Base-by-base conservation (phyloP, 805 yeast species). In the Suhomyces sp. region DNA sequence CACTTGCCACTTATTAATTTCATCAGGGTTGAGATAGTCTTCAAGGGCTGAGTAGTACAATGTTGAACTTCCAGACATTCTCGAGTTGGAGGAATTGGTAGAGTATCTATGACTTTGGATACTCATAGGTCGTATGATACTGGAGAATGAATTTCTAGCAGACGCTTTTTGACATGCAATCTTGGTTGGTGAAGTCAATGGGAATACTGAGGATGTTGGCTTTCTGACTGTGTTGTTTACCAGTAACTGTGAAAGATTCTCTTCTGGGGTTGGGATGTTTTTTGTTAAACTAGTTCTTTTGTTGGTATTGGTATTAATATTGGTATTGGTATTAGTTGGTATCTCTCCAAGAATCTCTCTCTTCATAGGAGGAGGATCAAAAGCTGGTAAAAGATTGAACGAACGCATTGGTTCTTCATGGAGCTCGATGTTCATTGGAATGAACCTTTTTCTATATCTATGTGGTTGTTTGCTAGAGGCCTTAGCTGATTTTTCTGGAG, bases 381-480 rank as follows among this genome's bases (percentile, higher is more conserved):
- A 31, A n/a, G 39, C 36, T 14, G 39, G 35, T 18, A 33, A 13
- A n/a, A 38, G 21, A 9, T 24, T 20, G 19, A 26, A 13, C 4
- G 25, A 13, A 5, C 18, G 19, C 11, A 20, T 16, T 10, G 35
- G 28, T 11, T 32, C 28, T 11, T 21, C 20, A 11, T 31, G 22
- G 8, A 36, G n/a, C 6, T 22, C 27, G 18, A 42, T 42, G 11
- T 33, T 25, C 22, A 43, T 35, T 8, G 47, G 47, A 6, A 43
- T 19, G 14, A 43, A 43, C 28, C 25, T 29, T 10, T 10, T 23
- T 16, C 42, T 25, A 19, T 22, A 31, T 18, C 23, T 27, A 11
- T 18, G 35, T 11, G 33, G 25, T 2, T 4, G 9, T n/a, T 15
- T 12, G 19, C 3, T 26, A 5, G 24, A 26, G 1, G 4, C 3